Evolutionary conservation across 2,329 filamentous ascomycete species (phyloP), one percentile per base, ranked within the genome.

Genomic region (Penicillium sp.): DNA sequence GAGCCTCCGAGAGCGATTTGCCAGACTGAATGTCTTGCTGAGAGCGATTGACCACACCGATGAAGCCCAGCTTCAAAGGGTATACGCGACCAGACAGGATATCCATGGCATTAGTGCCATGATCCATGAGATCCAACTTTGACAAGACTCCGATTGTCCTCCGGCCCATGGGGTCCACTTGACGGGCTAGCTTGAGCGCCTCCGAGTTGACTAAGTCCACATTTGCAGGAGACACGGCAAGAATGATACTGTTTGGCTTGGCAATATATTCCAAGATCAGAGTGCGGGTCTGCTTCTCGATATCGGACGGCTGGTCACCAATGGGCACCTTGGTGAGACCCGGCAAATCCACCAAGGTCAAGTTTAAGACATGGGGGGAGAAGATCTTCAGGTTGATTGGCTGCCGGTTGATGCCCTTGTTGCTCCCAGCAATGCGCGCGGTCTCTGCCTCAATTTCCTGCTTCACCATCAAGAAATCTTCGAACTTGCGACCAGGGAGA

Each of bases 371-470:
- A 77, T 97, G 90, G 26, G 95, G 93, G 49, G 95, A 98, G 82
- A 97, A 99, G 65, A 99, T 95, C 77, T 98, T 98, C 68, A 99
- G 86, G 80, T 99, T 98, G 78, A 99, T 99, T 61, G 95, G 93
- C 75, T 96, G 92, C 65, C 95, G 85, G 78, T 97, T 97, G 82
- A 99, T 99, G 72, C 95, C 95, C 80, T 98, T 98, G 82, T 99
- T 99, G 81, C 87, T 96, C 71, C 95, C 95, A 61, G 91, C 91
- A 81, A 99, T 96, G 71, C 95, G 88, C 61, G 92, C 88, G 22
- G 96, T 99, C 81, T 99, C 95, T 65, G 92, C 93, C 81, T 98
- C 95, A 71, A 99, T 98, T 80, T 99, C 95, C 73, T 91, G 88
- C 79, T 96, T 95, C 70, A 99, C 94, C 75, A 96, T 91, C 71